Evolutionary conservation across 1,284 basidiomycete genomes (phyloP), one percentile per base, ranked within the genome.

Genomic region (Dichomitus squalens): DNA sequence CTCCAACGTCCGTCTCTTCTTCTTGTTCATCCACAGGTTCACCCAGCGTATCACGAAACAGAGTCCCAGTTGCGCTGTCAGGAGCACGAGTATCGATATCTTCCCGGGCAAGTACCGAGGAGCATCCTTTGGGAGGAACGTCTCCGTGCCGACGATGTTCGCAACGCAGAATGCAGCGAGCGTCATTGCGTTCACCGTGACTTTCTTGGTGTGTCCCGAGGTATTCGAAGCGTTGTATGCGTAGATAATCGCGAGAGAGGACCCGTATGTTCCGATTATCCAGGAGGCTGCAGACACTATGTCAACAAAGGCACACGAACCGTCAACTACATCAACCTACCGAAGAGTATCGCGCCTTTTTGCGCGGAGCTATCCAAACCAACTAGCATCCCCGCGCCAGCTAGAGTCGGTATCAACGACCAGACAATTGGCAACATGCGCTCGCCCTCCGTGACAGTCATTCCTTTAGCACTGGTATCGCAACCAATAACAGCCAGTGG

Each of bases 151-250:
- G 36, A 85, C 75, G 48, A 86, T 82, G 61, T 88, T 87, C 1
- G 83, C 82, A 8, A 84, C 61, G 48, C 76, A 79, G 69, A 88
- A 88, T 0, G 81, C 72, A 0, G 79, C 74, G 0, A 88, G 72
- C 0, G 85, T 87, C 73, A 87, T 73, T 1, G 83, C 81, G 61
- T 88, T 87, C 57, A 87, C 76, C 1, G 84, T 60, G 27, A 75
- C 76, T 74, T 88, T 89, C 76, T 89, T 88, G 1, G 85, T 88
- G 52, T 85, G 82, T 2, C 86, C 87, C 40, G 80, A 80, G 0
- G 82, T 87, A 65, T 89, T 88, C 48, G 81, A 83, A 0, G 85
- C 84, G 53, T 87, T 87, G 64, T 86, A 88, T 0, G 84, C 83
- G 61, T 87, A 89, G 18, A 89, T 76, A 0, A 81, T 79, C 0